Conservation (phyloP, 2,329 filamentous ascomycete genomes). For the Arthrobotrys conoides region DNA sequence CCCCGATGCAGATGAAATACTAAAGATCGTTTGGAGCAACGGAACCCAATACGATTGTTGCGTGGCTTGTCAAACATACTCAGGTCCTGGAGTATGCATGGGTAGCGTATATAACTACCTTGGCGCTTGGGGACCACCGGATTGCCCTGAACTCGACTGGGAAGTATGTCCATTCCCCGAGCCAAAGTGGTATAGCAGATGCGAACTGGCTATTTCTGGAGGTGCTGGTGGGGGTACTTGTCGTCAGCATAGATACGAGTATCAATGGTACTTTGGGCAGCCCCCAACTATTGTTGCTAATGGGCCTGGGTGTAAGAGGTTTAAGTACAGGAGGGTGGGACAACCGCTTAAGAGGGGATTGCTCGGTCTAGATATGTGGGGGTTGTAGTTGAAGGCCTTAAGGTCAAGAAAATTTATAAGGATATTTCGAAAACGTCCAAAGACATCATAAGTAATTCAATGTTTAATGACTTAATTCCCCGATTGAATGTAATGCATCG, state of each 20-base stretch:
- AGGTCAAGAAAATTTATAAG: not conserved
- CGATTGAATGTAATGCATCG: not conserved
- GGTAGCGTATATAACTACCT: conserved; percentile 29
- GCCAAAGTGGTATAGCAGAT: conserved; percentile 6
- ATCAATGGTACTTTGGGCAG: conserved; percentile 6
- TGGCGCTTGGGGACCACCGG: conserved; percentile 23
- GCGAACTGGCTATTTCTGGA: conserved; percentile 17
- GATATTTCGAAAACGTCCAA: not conserved
- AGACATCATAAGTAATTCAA: not conserved
- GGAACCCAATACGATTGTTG: conserved; percentile 34
- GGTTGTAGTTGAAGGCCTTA: not conserved
- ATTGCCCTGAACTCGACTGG: not conserved
- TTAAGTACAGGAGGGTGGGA: not conserved
- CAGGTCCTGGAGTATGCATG: conserved; percentile 9
- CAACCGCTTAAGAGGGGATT: not conserved
- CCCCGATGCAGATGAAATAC: not conserved
- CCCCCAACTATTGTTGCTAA: conserved; percentile 23
- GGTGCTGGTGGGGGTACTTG: conserved; percentile 1
- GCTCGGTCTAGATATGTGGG: not conserved
- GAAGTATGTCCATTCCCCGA: not conserved
- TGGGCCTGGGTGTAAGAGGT: conserved; percentile 29
- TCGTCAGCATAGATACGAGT: not conserved
- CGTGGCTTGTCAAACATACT: conserved; percentile 8
- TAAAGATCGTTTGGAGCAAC: conserved; percentile 24
- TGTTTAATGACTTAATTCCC: not conserved